Evolutionary conservation across 2,329 filamentous ascomycete species (phyloP), one percentile per base, ranked within the genome.

Genomic region (Cercospora nicotianae): DNA sequence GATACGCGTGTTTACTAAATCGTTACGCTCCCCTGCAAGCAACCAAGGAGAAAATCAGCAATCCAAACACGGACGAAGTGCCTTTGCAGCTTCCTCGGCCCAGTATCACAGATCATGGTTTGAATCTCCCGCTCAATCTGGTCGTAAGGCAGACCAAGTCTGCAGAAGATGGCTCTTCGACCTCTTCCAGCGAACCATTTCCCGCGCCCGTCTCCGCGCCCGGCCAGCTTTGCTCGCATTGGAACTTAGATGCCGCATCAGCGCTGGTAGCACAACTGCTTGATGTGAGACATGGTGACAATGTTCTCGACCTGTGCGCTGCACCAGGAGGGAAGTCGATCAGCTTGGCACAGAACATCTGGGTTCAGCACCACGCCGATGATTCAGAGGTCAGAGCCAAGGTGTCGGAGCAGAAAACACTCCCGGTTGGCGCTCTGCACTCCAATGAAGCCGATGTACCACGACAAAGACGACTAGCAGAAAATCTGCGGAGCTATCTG

Each of bases 271-370:
- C 78, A 5, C 70, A 71, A 30, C 58, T 81, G 3, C 77, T 82
- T 3, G 70, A 74, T 48, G 75, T 78, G 8, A 72, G 73, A 48
- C 77, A 79, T 2, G 76, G 78, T 9, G 77, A 81, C 60, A 76
- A 77, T 23, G 74, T 82, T 5, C 73, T 82, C 13, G 80, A 82
- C 60, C 74, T 81, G 9, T 81, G 80, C 65, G 80, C 80, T 5
- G 79, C 80, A 1, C 79, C 79, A 33, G 76, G 78, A 59, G 78
- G 77, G 36, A 80, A 80, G 45, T 79, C 78, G 5, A 69, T 80
- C 23, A 72, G 74, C 3, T 67, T 80, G 30, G 72, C 77, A 1
- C 78, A 80, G 61, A 70, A 74, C 6, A 69, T 82, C 10, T 75
- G 77, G 36, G 70, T 70, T 28, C 67, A 71, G 7, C 31, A 72